phyloP scores from a whole-genome alignment of 257 asterid species.

The Nyctanthes arbortristis region DNA sequence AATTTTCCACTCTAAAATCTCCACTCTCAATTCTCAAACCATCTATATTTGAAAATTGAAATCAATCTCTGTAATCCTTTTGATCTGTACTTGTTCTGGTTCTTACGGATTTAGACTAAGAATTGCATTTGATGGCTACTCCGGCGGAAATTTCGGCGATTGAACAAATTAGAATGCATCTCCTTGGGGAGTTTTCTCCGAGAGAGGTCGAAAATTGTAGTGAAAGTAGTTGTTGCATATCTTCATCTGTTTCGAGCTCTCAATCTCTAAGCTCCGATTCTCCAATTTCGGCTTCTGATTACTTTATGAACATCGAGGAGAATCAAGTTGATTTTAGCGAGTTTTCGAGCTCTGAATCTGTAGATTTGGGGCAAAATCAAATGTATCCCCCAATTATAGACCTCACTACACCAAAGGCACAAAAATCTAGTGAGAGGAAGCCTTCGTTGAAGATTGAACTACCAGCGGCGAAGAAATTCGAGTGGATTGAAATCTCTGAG shows the following conservation, averaged over 20 bases:
- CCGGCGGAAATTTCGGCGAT: slow-evolving; percentile 33
- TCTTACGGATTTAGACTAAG: no score
- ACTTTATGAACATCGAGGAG: slow-evolving; percentile 11
- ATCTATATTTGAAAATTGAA: no score
- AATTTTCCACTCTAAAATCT: slow-evolving; percentile 8
- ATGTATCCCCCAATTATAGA: background rate
- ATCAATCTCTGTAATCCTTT: no score
- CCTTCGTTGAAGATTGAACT: slow-evolving; percentile 22
- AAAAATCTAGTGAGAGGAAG: background rate
- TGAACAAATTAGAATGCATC: slow-evolving; percentile 42
- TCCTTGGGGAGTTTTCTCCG: slow-evolving; percentile 39
- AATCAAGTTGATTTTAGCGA: background rate
- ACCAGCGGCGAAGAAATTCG: slow-evolving; percentile 12
- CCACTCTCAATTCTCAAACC: slow-evolving; percentile 9
- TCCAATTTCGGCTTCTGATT: slow-evolving; percentile 16
- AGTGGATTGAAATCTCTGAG: no score
- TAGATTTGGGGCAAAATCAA: background rate
- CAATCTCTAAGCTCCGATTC: slow-evolving; percentile 22
- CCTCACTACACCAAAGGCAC: slow-evolving; percentile 13
- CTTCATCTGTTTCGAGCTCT: slow-evolving; percentile 16
- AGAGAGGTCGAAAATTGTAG: background rate
- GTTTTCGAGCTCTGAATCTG: background rate
- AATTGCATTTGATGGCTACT: slow-evolving; percentile 18
- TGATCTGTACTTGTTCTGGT: no score
- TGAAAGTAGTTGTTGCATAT: background rate